Evolutionary conservation across 495 filamentous ascomycete genomes (phyloP), one percentile per base, ranked within the genome.

Genomic region (Mytilinidion resinicola): DNA sequence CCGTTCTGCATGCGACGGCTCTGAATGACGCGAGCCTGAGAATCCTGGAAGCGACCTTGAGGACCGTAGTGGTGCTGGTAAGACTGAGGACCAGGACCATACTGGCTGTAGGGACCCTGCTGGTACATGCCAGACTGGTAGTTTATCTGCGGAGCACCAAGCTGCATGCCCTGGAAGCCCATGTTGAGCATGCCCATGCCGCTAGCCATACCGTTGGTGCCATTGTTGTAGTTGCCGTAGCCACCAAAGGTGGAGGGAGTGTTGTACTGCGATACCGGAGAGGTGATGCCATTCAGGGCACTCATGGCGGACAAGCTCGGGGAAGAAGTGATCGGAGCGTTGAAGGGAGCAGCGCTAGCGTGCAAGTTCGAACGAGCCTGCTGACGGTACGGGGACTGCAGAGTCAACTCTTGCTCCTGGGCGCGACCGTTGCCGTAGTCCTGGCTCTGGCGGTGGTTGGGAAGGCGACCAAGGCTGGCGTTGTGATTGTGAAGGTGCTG

Each of bases 401-500:
- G 76, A 0, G 84, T 74, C 15, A 58, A 64, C 47, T 57, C 69
- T 8, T 63, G 56, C 53, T 67, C 64, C 17, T 74, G 68, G 33
- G 74, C 66, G 64, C 58, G 57, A 25, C 78, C 76, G 11, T 68
- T 70, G 21, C 83, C 80, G 11, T 87, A 71, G 62, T 91, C 85
- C 51, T 86, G 86, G 64, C 78, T 83, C 54, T 85, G 83, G 57
- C 87, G 85, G 63, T 79, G 77, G 53, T 73, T 79, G 8, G 88
- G 87, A 64, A 90, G 87, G 43, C 90, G 86, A 36, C 90, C 89
- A 44, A 93, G 74, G 68, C 78, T 90, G 6, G 83, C 83, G 67
- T 90, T 91, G 73, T 91, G 89, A 53, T 91, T 87, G 55, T 91
- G 88, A 57, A 91, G 80, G 57, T 85, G 83, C 67, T 89, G 84